Conservation (phyloP, 2,329 filamentous ascomycete species). For the Alternaria angustiovoidea region DNA sequence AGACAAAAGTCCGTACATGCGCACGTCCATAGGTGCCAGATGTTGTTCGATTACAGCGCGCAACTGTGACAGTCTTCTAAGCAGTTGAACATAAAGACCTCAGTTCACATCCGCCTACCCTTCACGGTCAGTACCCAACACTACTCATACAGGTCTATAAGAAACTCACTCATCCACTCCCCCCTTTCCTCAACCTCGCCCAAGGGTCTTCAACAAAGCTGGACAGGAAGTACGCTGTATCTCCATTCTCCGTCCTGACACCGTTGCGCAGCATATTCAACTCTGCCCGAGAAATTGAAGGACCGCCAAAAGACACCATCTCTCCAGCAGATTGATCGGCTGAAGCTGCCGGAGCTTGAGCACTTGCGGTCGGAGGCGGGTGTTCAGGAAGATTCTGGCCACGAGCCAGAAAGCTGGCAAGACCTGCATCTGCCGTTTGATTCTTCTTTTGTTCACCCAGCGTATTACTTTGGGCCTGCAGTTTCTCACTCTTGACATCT, state of each 20-base stretch:
- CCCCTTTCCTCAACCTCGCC: conserved; percentile 48
- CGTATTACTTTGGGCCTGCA: conserved; percentile 6
- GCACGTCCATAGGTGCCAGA: too few relatives aligned
- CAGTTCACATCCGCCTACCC: too few relatives aligned
- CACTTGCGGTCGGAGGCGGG: conserved; percentile 7
- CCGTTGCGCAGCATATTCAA: conserved; percentile 51
- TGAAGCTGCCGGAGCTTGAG: background rate
- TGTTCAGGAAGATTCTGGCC: conserved; percentile 37
- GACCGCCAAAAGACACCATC: conserved; percentile 42
- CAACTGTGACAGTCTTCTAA: too few relatives aligned
- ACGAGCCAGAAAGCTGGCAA: conserved; percentile 43
- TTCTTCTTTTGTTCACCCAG: conserved; percentile 17
- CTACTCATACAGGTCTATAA: background rate
- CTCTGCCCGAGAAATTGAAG: conserved; percentile 35
- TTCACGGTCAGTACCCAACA: background rate
- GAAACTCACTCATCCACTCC: background rate
- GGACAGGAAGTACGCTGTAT: conserved; percentile 73
- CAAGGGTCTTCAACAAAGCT: conserved; percentile 78
- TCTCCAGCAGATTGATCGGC: conserved; percentile 15
- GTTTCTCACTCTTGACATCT: background rate
- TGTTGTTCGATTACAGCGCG: too few relatives aligned
- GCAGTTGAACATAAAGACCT: too few relatives aligned
- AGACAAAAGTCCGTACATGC: too few relatives aligned
- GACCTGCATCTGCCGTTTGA: conserved; percentile 31
- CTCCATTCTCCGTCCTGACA: conserved; percentile 63